Conservation (phyloP, 805 yeast genomes). For the Sungouiozyma ichnusensis region DNA sequence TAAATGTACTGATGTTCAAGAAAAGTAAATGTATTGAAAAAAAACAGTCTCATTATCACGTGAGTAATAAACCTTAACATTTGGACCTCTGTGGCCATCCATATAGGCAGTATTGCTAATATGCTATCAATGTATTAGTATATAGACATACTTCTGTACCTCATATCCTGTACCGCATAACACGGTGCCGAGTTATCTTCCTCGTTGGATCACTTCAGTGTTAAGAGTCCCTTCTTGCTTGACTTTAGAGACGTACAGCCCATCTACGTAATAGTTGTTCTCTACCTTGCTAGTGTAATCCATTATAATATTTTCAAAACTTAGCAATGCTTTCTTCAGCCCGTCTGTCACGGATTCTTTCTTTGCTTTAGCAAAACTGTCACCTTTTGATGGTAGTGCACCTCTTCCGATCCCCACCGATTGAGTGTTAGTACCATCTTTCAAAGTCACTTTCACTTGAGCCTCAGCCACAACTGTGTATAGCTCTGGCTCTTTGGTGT, state of each 20-base stretch:
- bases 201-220: no score
- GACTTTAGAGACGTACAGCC: constrained; percentile 15
- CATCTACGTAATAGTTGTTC: constrained; percentile 28
- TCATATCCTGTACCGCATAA: no score
- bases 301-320: constrained; percentile 56
- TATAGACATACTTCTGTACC: no score
- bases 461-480: constrained; percentile 29
- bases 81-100: no score
- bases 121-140: no score
- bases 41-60: no score
- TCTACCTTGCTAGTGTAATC: constrained; percentile 28
- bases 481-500: background rate
- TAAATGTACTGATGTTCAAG: no score
- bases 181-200: no score
- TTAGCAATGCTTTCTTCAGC: constrained; percentile 63
- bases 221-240: background rate
- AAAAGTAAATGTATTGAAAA: no score
- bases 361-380: constrained; percentile 70
- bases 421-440: constrained; percentile 76
- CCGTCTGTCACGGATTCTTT: constrained; percentile 85
- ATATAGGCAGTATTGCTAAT: no score
- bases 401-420: constrained; percentile 67
- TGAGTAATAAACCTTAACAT: no score
- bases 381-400: constrained; percentile 49
- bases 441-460: constrained; percentile 54